Conservation (phyloP, 306 rosid species). For the Gillenia trifoliata region DNA sequence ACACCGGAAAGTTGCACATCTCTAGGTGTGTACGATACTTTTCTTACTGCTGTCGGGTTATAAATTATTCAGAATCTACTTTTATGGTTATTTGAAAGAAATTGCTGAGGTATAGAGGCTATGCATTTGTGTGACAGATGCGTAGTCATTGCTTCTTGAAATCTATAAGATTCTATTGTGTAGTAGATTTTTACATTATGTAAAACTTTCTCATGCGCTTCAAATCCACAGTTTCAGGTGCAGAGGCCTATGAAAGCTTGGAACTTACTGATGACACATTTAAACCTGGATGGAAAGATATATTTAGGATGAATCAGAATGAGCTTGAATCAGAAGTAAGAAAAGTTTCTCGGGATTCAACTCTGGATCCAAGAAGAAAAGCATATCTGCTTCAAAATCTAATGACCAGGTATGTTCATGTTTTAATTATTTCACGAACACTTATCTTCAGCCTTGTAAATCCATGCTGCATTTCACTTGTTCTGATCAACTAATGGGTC, state of each 20-base stretch:
- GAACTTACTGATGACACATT: slow-evolving; percentile 70
- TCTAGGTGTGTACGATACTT: slow-evolving; percentile 41
- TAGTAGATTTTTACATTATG: neutral
- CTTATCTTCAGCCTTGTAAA: slow-evolving; percentile 5
- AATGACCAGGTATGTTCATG: slow-evolving; percentile 36
- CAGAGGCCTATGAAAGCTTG: slow-evolving; percentile 50
- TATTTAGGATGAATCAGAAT: slow-evolving; percentile 50
- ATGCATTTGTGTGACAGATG: neutral
- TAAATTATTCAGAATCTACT: neutral
- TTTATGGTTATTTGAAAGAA: neutral
- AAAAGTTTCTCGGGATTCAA: slow-evolving; percentile 75
- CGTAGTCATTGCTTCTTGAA: neutral
- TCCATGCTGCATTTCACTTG: slow-evolving; percentile 4
- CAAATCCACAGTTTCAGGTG: slow-evolving; percentile 22
- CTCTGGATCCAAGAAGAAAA: slow-evolving; percentile 94
- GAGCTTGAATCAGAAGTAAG: slow-evolving; percentile 54
- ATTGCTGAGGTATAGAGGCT: neutral
- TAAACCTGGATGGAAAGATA: slow-evolving; percentile 95
- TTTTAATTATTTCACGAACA: neutral
- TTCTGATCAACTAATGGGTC: slow-evolving; percentile 25
- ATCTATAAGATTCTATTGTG: neutral
- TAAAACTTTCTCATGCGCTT: slow-evolving; percentile 32
- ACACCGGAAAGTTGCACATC: slow-evolving; percentile 40
- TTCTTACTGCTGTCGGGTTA: neutral
- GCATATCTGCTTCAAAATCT: slow-evolving; percentile 52